Base-by-base conservation (phyloP, 805 yeast species). In the Starmerella khaoyaiensis region DNA sequence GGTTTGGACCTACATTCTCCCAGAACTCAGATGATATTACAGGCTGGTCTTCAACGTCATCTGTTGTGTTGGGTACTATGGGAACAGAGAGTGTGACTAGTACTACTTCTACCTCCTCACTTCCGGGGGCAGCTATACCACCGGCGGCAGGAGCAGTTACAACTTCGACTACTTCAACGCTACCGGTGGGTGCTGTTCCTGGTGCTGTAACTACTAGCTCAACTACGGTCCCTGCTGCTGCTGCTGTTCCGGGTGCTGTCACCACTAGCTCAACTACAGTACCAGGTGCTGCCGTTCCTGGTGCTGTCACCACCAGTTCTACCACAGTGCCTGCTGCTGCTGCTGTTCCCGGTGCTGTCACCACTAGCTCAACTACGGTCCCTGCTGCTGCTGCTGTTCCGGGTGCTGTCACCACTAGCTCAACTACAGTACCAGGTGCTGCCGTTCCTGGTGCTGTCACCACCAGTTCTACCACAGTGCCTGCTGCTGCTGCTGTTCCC, bases 31-130 rank as follows among this genome's bases (percentile, higher is more conserved):
- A 3, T 12, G 46, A 42, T 28, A 8, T 28, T 15, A 41, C 51
- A 15, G 48, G 54, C 23, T 40, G 61, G 27, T 29, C 56, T 5
- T 17, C 53, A 4, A 20, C 51, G 27, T 27, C 52, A 18, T 36
- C 61, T 10, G 36, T 61, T 10, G 46, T 60, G 14, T 36, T 56
- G 5, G 41, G 40, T 8, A 26, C 40, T 4, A 21, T 18, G n/a
- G 33, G 21, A 11, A 14, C 26, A 6, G 21, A 23, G 16, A 7
- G 12, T 5, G 17, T 39, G 7, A 21, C 34, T 4, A 15, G 33
- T 12, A 32, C 41, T 19, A 33, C 30, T 16, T 21, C 38, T n/a
- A 21, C 41, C n/a, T 28, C 37, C 34, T 20, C 36, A 14, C 26
- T 35, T 9, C 33, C 40, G 11, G 21, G 30, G 12, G 33, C 41